phyloP scores from a whole-genome alignment of 1,139 yeast species.

The Kluyveromyces sp. region DNA sequence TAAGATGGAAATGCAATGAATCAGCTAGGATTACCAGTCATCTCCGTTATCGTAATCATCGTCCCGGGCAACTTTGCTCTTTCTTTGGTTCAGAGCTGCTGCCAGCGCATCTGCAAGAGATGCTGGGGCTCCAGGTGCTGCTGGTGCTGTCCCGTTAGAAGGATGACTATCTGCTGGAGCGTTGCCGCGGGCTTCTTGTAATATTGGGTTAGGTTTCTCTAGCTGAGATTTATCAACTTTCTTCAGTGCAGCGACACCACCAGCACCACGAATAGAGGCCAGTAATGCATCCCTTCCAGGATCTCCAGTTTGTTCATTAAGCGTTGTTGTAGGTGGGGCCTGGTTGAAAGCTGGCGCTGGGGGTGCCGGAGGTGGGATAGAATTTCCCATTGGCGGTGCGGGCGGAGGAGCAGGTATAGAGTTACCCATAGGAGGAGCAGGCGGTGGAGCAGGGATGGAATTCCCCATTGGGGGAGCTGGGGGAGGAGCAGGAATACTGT shows the following conservation, averaged over 20 bases:
- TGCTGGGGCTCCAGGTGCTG: conserved; percentile 39
- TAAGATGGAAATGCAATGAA: neutral
- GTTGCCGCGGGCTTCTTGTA: conserved; percentile 69
- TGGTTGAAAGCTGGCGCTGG: conserved; percentile 31
- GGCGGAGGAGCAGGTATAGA: conserved; percentile 31
- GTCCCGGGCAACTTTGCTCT: conserved; percentile 72
- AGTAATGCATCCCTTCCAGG: conserved; percentile 72
- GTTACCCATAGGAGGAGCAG: conserved; percentile 29
- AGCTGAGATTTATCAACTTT: conserved; percentile 79
- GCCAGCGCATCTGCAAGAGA: conserved; percentile 82
- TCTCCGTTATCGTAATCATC: conserved; percentile 82
- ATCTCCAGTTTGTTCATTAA: conserved; percentile 39
- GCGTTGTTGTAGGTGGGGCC: conserved; percentile 37
- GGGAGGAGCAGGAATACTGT: conserved; percentile 29
- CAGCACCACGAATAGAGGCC: conserved; percentile 78
- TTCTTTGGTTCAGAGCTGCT: conserved; percentile 74
- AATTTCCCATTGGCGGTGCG: conserved; percentile 26
- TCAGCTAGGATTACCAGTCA: conserved; percentile 42
- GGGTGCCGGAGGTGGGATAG: conserved; percentile 34
- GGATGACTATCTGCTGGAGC: conserved; percentile 13
- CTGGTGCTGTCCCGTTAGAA: conserved; percentile 26
- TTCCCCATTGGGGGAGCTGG: conserved; percentile 28
- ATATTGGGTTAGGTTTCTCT: conserved; percentile 66
- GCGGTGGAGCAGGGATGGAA: conserved; percentile 34
- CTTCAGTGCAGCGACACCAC: conserved; percentile 60